phyloP scores from a whole-genome alignment of 352 stramenopile genomes.

The Globisporangium rhizosaccharum region DNA sequence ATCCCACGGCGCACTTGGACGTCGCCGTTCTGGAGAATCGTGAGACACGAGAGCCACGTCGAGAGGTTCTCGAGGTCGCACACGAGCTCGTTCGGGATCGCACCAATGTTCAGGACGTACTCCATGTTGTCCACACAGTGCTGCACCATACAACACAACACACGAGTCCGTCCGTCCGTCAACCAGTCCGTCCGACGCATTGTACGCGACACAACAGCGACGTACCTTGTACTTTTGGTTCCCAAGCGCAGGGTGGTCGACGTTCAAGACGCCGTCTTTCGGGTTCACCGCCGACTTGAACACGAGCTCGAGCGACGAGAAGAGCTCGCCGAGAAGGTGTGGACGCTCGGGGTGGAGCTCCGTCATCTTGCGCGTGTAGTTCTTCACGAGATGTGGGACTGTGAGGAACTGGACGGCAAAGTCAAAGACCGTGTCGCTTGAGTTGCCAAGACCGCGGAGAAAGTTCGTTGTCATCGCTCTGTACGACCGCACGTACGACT shows the following conservation, averaged over 20 bases:
- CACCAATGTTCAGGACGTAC: slow-evolving; percentile 80
- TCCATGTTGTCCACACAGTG: slow-evolving; percentile 85
- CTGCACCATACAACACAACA: slow-evolving; percentile 21
- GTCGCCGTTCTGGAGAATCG: slow-evolving; percentile 64
- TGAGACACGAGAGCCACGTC: slow-evolving; percentile 68
- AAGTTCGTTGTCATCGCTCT: slow-evolving; percentile 70
- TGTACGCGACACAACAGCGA: neutral
- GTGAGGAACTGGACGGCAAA: slow-evolving; percentile 86
- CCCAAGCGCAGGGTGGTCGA: slow-evolving; percentile 70
- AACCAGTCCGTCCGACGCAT: neutral
- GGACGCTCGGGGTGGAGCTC: slow-evolving; percentile 37
- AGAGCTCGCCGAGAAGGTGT: slow-evolving; percentile 59
- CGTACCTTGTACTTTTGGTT: slow-evolving; percentile 87
- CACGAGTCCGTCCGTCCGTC: slow-evolving; percentile 1
- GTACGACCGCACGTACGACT: slow-evolving; percentile 70
- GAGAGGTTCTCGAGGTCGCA: slow-evolving; percentile 62
- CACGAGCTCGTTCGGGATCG: slow-evolving; percentile 72
- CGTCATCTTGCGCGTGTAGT: slow-evolving; percentile 64
- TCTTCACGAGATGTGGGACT: slow-evolving; percentile 71
- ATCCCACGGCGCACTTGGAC: slow-evolving; percentile 63
- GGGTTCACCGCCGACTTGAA: slow-evolving; percentile 48
- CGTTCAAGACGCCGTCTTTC: slow-evolving; percentile 39
- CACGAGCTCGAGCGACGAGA: slow-evolving; percentile 56
- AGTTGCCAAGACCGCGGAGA: slow-evolving; percentile 73
- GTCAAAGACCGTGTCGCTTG: slow-evolving; percentile 84